phyloP scores from a whole-genome alignment of 495 filamentous ascomycete species.

The Talaromyces borbonicus region DNA sequence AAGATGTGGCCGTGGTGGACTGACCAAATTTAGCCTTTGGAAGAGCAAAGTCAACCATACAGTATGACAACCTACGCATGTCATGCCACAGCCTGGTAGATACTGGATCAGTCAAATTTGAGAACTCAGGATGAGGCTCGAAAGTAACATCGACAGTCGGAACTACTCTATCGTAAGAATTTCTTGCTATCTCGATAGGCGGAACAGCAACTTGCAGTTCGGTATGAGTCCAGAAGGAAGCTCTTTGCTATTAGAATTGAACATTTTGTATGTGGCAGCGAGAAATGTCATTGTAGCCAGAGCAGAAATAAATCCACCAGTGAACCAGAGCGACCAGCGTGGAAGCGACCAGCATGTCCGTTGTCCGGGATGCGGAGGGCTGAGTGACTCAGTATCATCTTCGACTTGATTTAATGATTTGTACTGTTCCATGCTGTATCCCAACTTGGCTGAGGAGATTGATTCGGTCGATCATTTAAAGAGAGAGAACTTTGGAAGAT shows the following conservation, averaged over 20 bases:
- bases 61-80: conserved; percentile 1
- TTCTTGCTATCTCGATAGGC: not conserved
- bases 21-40: not conserved
- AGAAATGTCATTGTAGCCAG: not conserved
- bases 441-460: too few relatives aligned
- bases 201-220: not conserved
- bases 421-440: conserved; percentile 3
- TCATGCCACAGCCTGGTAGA: not conserved
- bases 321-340: not conserved
- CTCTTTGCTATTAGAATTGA: not conserved
- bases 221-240: not conserved
- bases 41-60: not conserved
- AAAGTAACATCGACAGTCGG: not conserved
- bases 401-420: not conserved
- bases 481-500: too few relatives aligned
- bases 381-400: not conserved
- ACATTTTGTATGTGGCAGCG: not conserved
- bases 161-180: not conserved
- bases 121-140: not conserved
- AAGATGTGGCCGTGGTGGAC: not conserved
- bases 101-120: conserved; percentile 1
- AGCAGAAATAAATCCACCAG: not conserved
- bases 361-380: not conserved
- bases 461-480: too few relatives aligned
- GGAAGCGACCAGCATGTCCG: not conserved